Evolutionary conservation across 768 basidiomycete species (phyloP).

Genomic region (Fomitopsis serialis): DNA sequence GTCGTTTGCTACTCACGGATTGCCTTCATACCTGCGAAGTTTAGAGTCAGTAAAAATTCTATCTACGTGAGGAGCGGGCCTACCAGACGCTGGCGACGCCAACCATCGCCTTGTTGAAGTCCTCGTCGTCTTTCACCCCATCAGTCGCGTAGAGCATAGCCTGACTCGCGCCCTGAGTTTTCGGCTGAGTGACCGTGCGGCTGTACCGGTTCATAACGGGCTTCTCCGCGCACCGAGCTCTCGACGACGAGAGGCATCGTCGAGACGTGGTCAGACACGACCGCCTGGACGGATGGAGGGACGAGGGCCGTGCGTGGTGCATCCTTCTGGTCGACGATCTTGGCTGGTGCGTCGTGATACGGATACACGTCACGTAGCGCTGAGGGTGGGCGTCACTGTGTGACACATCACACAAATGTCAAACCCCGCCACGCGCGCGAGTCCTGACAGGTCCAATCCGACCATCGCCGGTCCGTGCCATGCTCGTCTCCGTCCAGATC

Average conservation of each 20-base stretch:
- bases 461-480: too few species aligned
- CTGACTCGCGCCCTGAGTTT: constrained; percentile 95
- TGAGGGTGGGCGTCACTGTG: too few species aligned
- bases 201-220: constrained; percentile 59
- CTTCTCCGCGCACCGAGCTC: constrained; percentile 16
- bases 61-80: constrained; percentile 23
- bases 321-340: background rate
- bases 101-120: constrained; percentile 96
- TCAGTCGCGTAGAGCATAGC: constrained; percentile 99
- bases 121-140: constrained; percentile 70
- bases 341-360: background rate
- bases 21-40: constrained; percentile 87
- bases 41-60: constrained; percentile 8
- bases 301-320: constrained; percentile 10
- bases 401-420: too few species aligned
- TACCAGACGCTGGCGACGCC: constrained; percentile 96
- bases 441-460: too few species aligned
- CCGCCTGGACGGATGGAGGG: constrained; percentile 8
- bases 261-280: constrained; percentile 8
- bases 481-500: too few species aligned
- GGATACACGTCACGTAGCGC: background rate
- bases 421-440: too few species aligned
- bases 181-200: constrained; percentile 80
- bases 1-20: constrained; percentile 68
- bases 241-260: constrained; percentile 10